phyloP scores from a whole-genome alignment of 2,329 filamentous ascomycete species.

The Aspergillus clavatus region DNA sequence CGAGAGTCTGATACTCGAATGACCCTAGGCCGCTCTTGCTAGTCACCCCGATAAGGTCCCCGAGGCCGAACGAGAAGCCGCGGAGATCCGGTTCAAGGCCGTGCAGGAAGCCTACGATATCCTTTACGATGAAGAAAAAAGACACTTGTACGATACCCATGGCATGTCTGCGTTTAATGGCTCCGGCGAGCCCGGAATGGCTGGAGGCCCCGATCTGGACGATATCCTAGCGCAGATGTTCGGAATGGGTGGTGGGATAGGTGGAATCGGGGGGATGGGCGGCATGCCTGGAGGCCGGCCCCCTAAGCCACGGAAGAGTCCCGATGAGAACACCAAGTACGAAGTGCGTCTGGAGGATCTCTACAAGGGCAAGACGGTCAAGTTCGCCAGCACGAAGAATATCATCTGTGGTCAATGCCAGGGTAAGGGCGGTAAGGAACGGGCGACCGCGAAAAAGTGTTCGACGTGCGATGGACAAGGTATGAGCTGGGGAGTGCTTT shows the following conservation, averaged over 20 bases:
- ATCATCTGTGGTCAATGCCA: constrained; percentile 83
- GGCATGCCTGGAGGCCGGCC: constrained; percentile 37
- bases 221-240: constrained; percentile 95
- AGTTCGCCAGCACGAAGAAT: constrained; percentile 93
- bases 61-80: constrained; percentile 74
- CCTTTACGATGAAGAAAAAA: constrained; percentile 90
- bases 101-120: constrained; percentile 97
- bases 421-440: constrained; percentile 85
- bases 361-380: constrained; percentile 97
- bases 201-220: constrained; percentile 69
- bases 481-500: constrained; percentile 22
- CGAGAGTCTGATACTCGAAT: not conserved
- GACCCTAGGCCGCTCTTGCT: constrained; percentile 68
- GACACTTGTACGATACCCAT: constrained; percentile 84
- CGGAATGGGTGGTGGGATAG: constrained; percentile 38
- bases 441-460: constrained; percentile 78
- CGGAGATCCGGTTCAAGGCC: constrained; percentile 88
- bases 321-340: constrained; percentile 85
- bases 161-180: constrained; percentile 95
- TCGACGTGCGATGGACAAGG: constrained; percentile 77
- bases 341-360: constrained; percentile 88
- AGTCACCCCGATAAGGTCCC: constrained; percentile 95
- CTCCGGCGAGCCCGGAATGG: constrained; percentile 59
- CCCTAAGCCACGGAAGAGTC: constrained; percentile 56
- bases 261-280: constrained; percentile 56